Conservation (phyloP, 2,329 filamentous ascomycete genomes). For the Trichoderma cornu-damae region DNA sequence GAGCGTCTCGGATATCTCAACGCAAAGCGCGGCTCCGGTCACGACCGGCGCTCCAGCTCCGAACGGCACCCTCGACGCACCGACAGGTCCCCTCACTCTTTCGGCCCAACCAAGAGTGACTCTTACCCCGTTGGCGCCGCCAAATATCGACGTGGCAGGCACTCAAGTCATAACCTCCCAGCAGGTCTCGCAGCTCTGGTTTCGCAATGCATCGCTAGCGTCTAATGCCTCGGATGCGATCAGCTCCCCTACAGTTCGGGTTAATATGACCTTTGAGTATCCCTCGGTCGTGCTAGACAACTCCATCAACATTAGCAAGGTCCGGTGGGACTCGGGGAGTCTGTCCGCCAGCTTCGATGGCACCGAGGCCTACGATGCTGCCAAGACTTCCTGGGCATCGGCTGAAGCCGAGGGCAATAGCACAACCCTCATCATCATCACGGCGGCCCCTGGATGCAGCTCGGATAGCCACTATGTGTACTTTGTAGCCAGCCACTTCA, state of each 20-base stretch:
- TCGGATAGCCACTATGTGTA: neutral
- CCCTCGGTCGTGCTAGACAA: constrained; percentile 3
- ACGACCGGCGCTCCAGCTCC: neutral
- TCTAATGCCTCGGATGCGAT: neutral
- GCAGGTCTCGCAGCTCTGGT: neutral
- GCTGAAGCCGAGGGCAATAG: neutral
- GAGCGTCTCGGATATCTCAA: neutral
- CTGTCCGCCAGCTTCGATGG: neutral
- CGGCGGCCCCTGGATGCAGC: neutral
- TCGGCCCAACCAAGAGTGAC: neutral
- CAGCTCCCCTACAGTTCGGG: neutral
- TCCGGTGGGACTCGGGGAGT: neutral
- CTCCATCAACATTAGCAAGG: neutral
- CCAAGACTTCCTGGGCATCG: neutral
- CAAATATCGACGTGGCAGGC: neutral
- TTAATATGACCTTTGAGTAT: constrained; percentile 7
- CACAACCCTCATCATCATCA: neutral
- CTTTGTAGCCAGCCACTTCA: neutral
- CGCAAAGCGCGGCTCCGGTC: neutral
- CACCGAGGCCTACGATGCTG: neutral
- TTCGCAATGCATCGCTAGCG: neutral
- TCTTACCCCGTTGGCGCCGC: neutral
- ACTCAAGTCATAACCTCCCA: neutral
- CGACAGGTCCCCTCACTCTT: neutral
- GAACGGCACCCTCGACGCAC: neutral